phyloP scores from a whole-genome alignment of 495 filamentous ascomycete genomes.

The Lophium mytilinum region DNA sequence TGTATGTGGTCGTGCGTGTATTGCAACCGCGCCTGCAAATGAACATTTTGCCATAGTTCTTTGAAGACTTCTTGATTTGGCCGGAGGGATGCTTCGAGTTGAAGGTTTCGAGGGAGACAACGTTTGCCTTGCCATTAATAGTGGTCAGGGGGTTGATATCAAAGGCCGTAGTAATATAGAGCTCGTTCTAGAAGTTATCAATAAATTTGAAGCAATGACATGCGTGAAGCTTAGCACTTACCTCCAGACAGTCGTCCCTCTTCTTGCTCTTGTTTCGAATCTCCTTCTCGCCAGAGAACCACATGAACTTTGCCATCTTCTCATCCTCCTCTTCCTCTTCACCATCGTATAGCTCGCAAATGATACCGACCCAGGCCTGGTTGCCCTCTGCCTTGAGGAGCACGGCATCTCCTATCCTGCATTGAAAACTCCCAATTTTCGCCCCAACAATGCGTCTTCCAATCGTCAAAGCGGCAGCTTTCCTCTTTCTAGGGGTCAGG shows the following conservation, averaged over 20 bases:
- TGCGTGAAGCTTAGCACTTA: conserved; percentile 22
- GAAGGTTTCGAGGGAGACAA: conserved; percentile 67
- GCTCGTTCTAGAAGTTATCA: conserved; percentile 58
- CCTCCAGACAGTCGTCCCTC: conserved; percentile 66
- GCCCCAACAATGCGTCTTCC: conserved; percentile 60
- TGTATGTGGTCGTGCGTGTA: conserved; percentile 80
- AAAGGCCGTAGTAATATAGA: conserved; percentile 79
- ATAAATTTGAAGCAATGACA: background rate
- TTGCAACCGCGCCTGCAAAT: conserved; percentile 85
- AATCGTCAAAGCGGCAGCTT: conserved; percentile 3
- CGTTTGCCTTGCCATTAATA: conserved; percentile 77
- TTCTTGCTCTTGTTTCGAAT: conserved; percentile 77
- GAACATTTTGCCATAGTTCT: conserved; percentile 80
- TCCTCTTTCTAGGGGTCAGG: conserved; percentile 22
- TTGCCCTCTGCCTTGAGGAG: conserved; percentile 80
- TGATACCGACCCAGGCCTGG: conserved; percentile 85
- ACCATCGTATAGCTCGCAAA: conserved; percentile 63
- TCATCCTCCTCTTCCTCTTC: conserved; percentile 42
- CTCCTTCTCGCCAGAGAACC: conserved; percentile 88
- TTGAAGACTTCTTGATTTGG: conserved; percentile 60
- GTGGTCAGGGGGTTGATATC: conserved; percentile 81
- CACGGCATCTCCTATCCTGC: conserved; percentile 70
- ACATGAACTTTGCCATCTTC: conserved; percentile 67
- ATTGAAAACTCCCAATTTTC: conserved; percentile 76
- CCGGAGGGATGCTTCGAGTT: conserved; percentile 63